Evolutionary conservation across 176 grass and related monocot genomes (phyloP).

Genomic region (Cenchrus purpureus): DNA sequence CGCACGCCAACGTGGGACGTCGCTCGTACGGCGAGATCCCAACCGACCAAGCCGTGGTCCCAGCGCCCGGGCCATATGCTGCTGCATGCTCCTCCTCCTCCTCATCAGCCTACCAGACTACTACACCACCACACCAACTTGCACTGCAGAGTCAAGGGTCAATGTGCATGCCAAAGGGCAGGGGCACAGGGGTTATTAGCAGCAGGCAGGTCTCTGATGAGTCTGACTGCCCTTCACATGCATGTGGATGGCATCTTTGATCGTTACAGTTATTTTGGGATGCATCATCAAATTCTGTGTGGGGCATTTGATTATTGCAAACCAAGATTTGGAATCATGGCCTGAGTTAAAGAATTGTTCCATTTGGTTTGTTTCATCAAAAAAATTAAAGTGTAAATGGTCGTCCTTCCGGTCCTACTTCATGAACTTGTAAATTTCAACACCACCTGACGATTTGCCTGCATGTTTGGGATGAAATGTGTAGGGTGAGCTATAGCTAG

Average conservation of each 20-base stretch:
- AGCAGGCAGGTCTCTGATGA: background rate
- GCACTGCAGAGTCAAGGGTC: conserved; percentile 18
- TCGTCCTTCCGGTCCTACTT: background rate
- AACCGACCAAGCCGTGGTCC: conserved; percentile 55
- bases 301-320: too few species aligned
- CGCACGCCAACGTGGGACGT: conserved; percentile 61
- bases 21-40: conserved; percentile 40
- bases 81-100: background rate
- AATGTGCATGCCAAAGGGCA: background rate
- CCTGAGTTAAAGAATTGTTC: background rate
- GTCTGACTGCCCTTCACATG: conserved; percentile 11
- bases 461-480: background rate
- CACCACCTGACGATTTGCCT: background rate
- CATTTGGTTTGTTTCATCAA: background rate
- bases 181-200: background rate
- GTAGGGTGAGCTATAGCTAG: background rate
- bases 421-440: background rate
- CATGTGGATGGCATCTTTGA: conserved; percentile 9
- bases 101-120: too few species aligned
- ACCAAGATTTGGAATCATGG: background rate
- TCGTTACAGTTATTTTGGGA: background rate
- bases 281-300: too few species aligned
- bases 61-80: background rate
- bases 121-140: background rate
- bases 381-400: background rate